Evolutionary conservation across 306 rosid species (phyloP).

Genomic region (Vigna trinervia): DNA sequence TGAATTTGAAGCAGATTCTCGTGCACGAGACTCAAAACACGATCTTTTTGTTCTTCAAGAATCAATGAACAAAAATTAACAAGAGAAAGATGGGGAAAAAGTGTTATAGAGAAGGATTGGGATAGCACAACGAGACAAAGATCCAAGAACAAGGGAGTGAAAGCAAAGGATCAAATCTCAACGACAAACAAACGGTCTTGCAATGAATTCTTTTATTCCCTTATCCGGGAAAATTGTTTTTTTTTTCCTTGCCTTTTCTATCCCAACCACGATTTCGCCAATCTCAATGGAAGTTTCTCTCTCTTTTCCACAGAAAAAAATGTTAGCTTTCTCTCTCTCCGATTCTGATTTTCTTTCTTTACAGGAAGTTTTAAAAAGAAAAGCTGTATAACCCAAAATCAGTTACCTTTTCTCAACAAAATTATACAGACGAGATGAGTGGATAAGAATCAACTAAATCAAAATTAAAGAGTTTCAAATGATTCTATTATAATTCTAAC

Average conservation of each 20-base stretch:
- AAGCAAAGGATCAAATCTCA: conserved; percentile 41
- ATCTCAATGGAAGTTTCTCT: conserved; percentile 32
- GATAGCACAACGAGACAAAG: conserved; percentile 17
- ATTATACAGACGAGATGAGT: not conserved
- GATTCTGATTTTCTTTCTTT: conserved; percentile 24
- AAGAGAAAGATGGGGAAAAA: not conserved
- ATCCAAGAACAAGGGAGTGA: conserved; percentile 37
- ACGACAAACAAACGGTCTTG: conserved; percentile 30
- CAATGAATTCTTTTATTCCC: conserved; percentile 28
- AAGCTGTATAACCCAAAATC: not conserved
- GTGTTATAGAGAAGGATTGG: conserved; percentile 23
- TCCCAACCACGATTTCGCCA: conserved; percentile 28
- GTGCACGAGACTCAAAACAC: conserved; percentile 31
- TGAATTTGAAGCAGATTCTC: conserved; percentile 11
- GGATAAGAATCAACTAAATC: not conserved
- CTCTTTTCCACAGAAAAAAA: conserved; percentile 10
- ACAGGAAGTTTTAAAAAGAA: not conserved
- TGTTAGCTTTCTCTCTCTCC: conserved; percentile 34
- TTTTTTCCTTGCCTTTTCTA: conserved; percentile 7
- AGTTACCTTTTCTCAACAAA: not conserved
- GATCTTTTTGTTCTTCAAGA: conserved; percentile 31
- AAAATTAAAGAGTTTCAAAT: not conserved
- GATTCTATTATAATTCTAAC: not conserved
- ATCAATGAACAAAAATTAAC: conserved; percentile 4
- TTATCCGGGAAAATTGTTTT: conserved; percentile 35